Percentiles rank a stretch among this genome's conserved stretches.
These are phyloP conservation scores for Cyclanthera cordifolia DNA, from an alignment of 306 rosid genomes.

Conservation along the genomic window DNA sequence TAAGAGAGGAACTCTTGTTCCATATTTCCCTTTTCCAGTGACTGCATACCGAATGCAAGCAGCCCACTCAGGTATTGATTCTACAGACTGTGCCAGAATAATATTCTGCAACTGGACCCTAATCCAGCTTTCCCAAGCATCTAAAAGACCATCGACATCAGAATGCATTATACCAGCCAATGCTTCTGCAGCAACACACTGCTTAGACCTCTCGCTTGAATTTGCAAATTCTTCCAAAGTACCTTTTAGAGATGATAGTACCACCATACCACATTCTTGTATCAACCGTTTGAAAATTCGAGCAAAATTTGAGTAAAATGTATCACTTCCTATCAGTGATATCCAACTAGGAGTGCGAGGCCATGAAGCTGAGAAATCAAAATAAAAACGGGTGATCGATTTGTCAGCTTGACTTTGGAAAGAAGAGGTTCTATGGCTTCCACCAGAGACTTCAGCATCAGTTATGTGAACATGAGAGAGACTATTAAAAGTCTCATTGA, in stretches of 20 bases:
- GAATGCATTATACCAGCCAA: conserved; percentile 91
- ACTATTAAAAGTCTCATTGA: conserved; percentile 74
- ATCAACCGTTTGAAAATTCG: conserved; percentile 84
- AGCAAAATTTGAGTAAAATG: conserved; percentile 83
- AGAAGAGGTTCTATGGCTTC: conserved; percentile 69
- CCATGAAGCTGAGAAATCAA: conserved; percentile 95
- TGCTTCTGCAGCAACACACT: conserved; percentile 98
- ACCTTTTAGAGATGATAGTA: conserved; percentile 54
- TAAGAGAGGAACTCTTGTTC: conserved; percentile 79
- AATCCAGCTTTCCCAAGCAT: conserved; percentile 87
- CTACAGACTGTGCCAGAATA: conserved; percentile 75
- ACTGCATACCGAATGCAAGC: conserved; percentile 90
- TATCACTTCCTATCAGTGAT: conserved; percentile 65
- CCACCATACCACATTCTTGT: conserved; percentile 93
- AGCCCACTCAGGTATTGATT: conserved; percentile 96
- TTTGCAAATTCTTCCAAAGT: conserved; percentile 67
- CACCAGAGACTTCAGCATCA: conserved; percentile 73
- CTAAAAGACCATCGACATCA: conserved; percentile 68
- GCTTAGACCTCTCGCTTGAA: conserved; percentile 97
- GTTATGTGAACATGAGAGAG: conserved; percentile 91
- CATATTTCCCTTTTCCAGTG: conserved; percentile 91
- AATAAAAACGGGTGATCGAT: conserved; percentile 85
- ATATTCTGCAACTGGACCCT: conserved; percentile 71
- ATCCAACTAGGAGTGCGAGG: conserved; percentile 99
- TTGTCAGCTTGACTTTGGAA: conserved; percentile 95